These are phyloP conservation scores for Chlorella sp. DNA, from an alignment of 139 green algal genomes.

Conservation along the genomic window DNA sequence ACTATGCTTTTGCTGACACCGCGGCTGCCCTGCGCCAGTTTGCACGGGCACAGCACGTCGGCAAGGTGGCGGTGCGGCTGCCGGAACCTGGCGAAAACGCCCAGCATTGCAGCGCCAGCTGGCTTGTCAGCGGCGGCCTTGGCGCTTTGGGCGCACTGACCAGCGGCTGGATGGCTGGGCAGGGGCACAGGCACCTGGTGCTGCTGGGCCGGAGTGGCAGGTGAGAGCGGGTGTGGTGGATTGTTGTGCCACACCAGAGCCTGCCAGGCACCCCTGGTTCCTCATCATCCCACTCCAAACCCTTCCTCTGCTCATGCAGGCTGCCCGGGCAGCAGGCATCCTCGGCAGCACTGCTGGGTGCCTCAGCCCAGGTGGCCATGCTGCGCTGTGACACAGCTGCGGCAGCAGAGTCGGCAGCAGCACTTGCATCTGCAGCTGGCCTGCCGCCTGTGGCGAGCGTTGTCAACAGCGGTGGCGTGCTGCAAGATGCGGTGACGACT, in stretches of 20 bases:
- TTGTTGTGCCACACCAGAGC: too few relatives aligned
- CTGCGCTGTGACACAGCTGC: conserved; percentile 32
- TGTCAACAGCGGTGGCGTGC: conserved; percentile 69
- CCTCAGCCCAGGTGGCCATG: neutral
- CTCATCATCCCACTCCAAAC: too few relatives aligned
- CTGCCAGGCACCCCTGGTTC: too few relatives aligned
- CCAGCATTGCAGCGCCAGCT: neutral
- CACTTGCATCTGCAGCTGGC: neutral
- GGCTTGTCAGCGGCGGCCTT: conserved; percentile 39
- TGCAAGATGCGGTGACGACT: conserved; percentile 62
- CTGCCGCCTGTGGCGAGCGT: conserved; percentile 36
- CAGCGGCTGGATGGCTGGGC: conserved; percentile 59
- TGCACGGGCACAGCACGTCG: conserved; percentile 76
- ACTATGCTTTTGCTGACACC: conserved; percentile 47
- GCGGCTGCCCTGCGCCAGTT: conserved; percentile 75
- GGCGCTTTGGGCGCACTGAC: conserved; percentile 53
- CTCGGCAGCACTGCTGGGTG: too few relatives aligned
- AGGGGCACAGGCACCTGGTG: conserved; percentile 19
- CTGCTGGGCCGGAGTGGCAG: conserved; percentile 47
- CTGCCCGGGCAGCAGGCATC: too few relatives aligned
- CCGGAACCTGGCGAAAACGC: neutral
- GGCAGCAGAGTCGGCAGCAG: conserved; percentile 1
- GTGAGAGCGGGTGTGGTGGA: neutral
- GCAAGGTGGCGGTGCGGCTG: conserved; percentile 77
- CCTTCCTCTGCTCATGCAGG: too few relatives aligned